phyloP scores from a whole-genome alignment of 768 basidiomycete genomes.

The Trametes coccinea region DNA sequence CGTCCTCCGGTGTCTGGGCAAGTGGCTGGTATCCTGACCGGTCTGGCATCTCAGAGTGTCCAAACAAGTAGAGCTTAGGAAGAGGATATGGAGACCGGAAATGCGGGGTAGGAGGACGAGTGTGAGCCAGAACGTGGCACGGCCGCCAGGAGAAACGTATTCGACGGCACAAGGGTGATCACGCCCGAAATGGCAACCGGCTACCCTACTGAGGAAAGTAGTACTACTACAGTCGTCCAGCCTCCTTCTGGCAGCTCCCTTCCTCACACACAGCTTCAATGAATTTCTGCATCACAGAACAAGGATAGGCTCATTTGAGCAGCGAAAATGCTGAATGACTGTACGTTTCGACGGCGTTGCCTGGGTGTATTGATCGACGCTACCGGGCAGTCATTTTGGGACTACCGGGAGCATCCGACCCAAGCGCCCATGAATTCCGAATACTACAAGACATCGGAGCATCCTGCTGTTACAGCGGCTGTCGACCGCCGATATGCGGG shows the following conservation, averaged over 20 bases:
- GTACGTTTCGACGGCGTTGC: neutral
- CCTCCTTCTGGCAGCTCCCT: neutral
- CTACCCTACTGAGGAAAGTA: constrained; percentile 11
- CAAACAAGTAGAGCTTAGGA: neutral
- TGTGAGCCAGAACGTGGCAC: constrained; percentile 15
- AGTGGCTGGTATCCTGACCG: constrained; percentile 49
- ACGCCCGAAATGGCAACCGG: constrained; percentile 10
- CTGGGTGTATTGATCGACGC: neutral
- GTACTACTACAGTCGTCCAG: neutral
- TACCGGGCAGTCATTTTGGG: neutral
- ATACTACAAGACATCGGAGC: neutral
- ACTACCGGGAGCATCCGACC: neutral
- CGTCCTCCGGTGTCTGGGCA: constrained; percentile 39
- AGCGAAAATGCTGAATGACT: too few species aligned
- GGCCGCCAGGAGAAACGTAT: constrained; percentile 12
- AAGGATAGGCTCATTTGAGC: too few species aligned
- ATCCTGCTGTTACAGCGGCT: too few species aligned
- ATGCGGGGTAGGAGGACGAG: constrained; percentile 2
- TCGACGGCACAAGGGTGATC: neutral
- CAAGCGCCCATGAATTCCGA: neutral
- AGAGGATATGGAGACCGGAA: neutral
- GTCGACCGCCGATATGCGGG: too few species aligned
- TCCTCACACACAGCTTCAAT: too few species aligned
- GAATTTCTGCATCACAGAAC: too few species aligned
- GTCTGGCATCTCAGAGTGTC: constrained; percentile 38